A percentile compares a stretch with the other conserved stretches of the same genome.
phyloP scores from a whole-genome alignment of 768 basidiomycete genomes.

The Suillus hirtellus region DNA sequence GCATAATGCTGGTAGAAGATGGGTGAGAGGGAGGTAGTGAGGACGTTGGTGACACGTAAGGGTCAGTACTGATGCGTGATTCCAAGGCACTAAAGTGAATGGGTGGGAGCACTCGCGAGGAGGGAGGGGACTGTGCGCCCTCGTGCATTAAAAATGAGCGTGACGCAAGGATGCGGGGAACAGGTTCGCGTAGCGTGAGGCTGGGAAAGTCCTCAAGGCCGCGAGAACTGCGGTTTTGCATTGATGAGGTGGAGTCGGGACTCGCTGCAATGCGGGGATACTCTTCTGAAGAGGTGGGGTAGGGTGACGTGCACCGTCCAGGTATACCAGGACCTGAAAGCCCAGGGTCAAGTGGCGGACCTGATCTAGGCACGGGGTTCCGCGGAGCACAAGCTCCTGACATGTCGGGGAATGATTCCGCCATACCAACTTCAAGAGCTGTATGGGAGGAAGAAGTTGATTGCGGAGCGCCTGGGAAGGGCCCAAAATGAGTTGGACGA shows the following conservation, averaged over 20 bases:
- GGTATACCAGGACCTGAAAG: constrained; percentile 60
- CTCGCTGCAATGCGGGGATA: constrained; percentile 15
- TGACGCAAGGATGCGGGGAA: constrained; percentile 16
- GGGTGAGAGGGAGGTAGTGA: constrained; percentile 34
- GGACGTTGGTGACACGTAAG: constrained; percentile 23
- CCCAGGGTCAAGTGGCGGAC: constrained; percentile 36
- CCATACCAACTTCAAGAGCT: constrained; percentile 11
- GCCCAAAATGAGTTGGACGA: constrained; percentile 62
- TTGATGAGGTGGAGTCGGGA: constrained; percentile 12
- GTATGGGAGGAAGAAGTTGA: constrained; percentile 28
- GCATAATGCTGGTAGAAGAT: constrained; percentile 18
- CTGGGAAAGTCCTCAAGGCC: constrained; percentile 14
- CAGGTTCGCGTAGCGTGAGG: constrained; percentile 15
- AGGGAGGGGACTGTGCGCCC: constrained; percentile 22
- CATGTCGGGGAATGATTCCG: constrained; percentile 12
- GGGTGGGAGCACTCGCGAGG: constrained; percentile 33
- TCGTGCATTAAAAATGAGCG: constrained; percentile 16
- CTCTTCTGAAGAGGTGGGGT: constrained; percentile 22
- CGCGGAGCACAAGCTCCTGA: constrained; percentile 19
- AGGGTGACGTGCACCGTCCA: constrained; percentile 29
- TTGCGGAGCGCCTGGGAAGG: constrained; percentile 51
- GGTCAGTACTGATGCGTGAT: constrained; percentile 17
- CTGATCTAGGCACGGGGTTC: constrained; percentile 14
- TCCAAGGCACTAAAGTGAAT: constrained; percentile 22
- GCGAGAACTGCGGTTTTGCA: constrained; percentile 9